A percentile compares a stretch with the other conserved stretches of the same genome.
Evolutionary conservation across 2,329 filamentous ascomycete species (phyloP).

Genomic region (Westerdykella aurantiaca): DNA sequence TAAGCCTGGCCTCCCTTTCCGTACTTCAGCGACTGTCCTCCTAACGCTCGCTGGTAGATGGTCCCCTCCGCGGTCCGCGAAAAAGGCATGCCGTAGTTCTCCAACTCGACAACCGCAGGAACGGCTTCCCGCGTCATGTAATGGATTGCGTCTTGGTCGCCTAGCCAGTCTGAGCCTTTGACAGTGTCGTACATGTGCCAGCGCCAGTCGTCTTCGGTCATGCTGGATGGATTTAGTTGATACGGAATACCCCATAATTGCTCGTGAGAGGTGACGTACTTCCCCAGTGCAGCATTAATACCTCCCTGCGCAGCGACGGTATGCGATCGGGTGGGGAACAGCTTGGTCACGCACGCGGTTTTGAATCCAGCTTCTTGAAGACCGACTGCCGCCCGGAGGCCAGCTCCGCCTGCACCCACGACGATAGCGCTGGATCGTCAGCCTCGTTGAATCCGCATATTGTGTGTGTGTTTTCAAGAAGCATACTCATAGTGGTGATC

Average conservation of each 20-base stretch:
- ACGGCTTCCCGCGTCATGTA: slow-evolving; percentile 55
- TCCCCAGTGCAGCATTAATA: slow-evolving; percentile 55
- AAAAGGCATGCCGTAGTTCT: slow-evolving; percentile 53
- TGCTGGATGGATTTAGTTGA: slow-evolving; percentile 22
- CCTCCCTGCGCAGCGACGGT: slow-evolving; percentile 63
- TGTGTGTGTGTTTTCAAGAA: background rate
- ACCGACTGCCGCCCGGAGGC: slow-evolving; percentile 58
- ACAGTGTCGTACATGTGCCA: slow-evolving; percentile 59
- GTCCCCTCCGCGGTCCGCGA: slow-evolving; percentile 43
- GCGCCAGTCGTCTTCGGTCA: slow-evolving; percentile 53
- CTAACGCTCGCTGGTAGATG: slow-evolving; percentile 47
- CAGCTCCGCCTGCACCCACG: slow-evolving; percentile 54
- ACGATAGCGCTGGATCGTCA: slow-evolving; percentile 35
- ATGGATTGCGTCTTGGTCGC: slow-evolving; percentile 56
- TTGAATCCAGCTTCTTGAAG: slow-evolving; percentile 60
- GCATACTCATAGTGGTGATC: slow-evolving; percentile 34
- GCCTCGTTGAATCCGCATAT: background rate
- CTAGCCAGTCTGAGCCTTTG: slow-evolving; percentile 55
- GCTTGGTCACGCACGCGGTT: slow-evolving; percentile 59
- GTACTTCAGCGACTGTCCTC: slow-evolving; percentile 44
- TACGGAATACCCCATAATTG: background rate
- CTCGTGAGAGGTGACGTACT: slow-evolving; percentile 15
- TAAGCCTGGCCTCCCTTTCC: slow-evolving; percentile 48
- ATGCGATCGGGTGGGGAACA: slow-evolving; percentile 59
- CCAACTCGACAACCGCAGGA: slow-evolving; percentile 50